Evolutionary conservation across 176 grass and related monocot species (phyloP).

Genomic region (Miscanthus lutarioriparius): DNA sequence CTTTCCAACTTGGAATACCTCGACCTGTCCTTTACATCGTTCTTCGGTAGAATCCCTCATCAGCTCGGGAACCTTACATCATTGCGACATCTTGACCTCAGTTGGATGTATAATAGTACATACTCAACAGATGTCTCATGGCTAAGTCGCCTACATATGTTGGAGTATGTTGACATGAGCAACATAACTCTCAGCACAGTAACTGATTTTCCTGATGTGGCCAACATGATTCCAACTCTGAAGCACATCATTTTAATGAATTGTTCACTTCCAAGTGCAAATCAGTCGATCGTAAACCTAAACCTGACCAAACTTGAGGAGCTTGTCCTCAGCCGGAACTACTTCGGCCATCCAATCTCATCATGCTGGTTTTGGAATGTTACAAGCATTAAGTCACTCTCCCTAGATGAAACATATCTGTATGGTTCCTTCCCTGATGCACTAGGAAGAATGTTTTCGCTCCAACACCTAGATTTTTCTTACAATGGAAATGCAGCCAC

Average conservation of each 20-base stretch:
- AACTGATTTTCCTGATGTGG: not conserved
- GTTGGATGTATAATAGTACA: not conserved
- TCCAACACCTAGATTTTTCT: not conserved
- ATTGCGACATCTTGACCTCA: not conserved
- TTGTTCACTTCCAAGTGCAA: not conserved
- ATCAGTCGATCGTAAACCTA: not conserved
- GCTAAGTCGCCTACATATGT: not conserved
- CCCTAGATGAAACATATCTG: not conserved
- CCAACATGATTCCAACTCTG: not conserved
- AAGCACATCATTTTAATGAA: not conserved
- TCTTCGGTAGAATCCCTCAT: not conserved
- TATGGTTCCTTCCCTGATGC: not conserved
- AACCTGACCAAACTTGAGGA: slow-evolving; percentile 17
- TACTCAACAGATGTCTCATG: not conserved
- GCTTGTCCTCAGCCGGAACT: not conserved
- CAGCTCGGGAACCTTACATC: not conserved
- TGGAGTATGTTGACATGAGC: not conserved
- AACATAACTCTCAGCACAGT: not conserved
- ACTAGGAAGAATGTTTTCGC: not conserved
- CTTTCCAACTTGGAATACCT: slow-evolving; percentile 1
- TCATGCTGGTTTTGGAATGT: slow-evolving; percentile 47
- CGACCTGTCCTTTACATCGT: not conserved
- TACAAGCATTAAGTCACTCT: not conserved
- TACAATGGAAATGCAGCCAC: not conserved
- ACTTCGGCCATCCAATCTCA: not conserved